Conservation (phyloP, 257 asterid genomes). For the Fraxinus anomala region DNA sequence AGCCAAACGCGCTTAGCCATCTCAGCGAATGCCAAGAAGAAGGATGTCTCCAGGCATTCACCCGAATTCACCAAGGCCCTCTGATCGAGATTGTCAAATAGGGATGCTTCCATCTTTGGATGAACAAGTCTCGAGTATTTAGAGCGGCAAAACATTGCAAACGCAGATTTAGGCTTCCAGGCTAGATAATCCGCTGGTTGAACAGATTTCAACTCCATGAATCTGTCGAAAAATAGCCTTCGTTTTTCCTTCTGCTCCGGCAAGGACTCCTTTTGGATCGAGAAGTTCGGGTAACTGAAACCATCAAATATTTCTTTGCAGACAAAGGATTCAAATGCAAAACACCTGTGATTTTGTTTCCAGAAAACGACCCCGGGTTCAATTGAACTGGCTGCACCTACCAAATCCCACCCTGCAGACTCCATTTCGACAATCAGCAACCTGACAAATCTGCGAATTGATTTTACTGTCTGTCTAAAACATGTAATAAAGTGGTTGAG, state of each 20-base stretch:
- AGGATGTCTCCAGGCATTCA: constrained; percentile 54
- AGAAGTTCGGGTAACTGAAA: constrained; percentile 53
- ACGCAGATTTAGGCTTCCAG: constrained; percentile 72
- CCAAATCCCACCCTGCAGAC: constrained; percentile 74
- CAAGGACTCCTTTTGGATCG: constrained; percentile 23
- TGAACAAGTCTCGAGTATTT: constrained; percentile 62
- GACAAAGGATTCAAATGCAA: constrained; percentile 73
- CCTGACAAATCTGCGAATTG: constrained; percentile 60
- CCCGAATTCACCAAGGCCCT: constrained; percentile 53
- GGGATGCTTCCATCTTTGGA: constrained; percentile 65
- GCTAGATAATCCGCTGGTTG: constrained; percentile 59
- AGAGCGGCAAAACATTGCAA: constrained; percentile 60
- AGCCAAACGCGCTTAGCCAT: constrained; percentile 87
- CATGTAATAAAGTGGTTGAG: constrained; percentile 54
- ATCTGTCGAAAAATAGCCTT: constrained; percentile 45
- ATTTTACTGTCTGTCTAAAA: constrained; percentile 51
- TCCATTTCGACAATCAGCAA: constrained; percentile 60
- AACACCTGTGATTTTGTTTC: constrained; percentile 52
- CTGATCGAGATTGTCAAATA: constrained; percentile 59
- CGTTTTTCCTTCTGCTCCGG: constrained; percentile 29
- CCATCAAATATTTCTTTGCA: constrained; percentile 72
- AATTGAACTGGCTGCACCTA: constrained; percentile 61
- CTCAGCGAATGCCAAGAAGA: constrained; percentile 56
- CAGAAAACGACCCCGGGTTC: constrained; percentile 56
- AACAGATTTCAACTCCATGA: constrained; percentile 55